Evolutionary conservation across 2,329 filamentous ascomycete genomes (phyloP).

Genomic region (Aspergillus candidus): DNA sequence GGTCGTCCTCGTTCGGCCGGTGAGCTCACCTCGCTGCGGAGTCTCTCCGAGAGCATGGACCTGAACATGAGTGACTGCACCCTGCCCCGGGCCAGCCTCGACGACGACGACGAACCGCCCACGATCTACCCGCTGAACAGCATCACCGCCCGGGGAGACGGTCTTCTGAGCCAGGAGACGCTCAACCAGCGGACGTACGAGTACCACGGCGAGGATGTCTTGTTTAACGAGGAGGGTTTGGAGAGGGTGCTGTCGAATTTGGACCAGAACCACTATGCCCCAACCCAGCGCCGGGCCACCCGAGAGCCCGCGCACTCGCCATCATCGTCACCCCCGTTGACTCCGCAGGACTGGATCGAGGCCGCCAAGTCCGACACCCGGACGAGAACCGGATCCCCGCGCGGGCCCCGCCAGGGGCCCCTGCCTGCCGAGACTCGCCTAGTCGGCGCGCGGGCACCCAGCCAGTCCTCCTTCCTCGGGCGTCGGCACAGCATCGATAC

Average conservation of each 20-base stretch:
- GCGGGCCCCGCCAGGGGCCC: constrained; percentile 6
- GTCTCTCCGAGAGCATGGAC: constrained; percentile 28
- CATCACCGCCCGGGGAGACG: constrained; percentile 21
- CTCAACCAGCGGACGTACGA: constrained; percentile 19
- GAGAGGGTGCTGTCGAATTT: constrained; percentile 18
- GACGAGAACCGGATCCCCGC: constrained; percentile 12
- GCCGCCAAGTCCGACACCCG: constrained; percentile 28
- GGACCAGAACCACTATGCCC: constrained; percentile 19
- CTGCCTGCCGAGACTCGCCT: constrained; percentile 9
- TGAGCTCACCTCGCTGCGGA: constrained; percentile 27
- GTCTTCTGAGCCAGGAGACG: constrained; percentile 19
- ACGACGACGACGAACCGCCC: constrained; percentile 19
- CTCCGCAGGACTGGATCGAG: constrained; percentile 39
- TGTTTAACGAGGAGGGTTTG: constrained; percentile 17
- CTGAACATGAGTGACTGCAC: constrained; percentile 29
- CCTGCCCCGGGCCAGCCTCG: constrained; percentile 15
- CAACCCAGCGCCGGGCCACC: constrained; percentile 10
- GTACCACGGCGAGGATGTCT: constrained; percentile 15
- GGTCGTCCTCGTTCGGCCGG: constrained; percentile 30
- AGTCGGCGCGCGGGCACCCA: constrained; percentile 14
- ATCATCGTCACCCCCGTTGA: constrained; percentile 29
- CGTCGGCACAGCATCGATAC: constrained; percentile 24
- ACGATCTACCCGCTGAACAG: constrained; percentile 29
- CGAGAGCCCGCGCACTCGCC: constrained; percentile 6
- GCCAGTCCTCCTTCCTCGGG: constrained; percentile 22